Percentiles rank a stretch among this genome's conserved stretches.
These are phyloP conservation scores for Capronia coronata DNA, from an alignment of 2,329 filamentous ascomycete genomes.

Conservation along the genomic window DNA sequence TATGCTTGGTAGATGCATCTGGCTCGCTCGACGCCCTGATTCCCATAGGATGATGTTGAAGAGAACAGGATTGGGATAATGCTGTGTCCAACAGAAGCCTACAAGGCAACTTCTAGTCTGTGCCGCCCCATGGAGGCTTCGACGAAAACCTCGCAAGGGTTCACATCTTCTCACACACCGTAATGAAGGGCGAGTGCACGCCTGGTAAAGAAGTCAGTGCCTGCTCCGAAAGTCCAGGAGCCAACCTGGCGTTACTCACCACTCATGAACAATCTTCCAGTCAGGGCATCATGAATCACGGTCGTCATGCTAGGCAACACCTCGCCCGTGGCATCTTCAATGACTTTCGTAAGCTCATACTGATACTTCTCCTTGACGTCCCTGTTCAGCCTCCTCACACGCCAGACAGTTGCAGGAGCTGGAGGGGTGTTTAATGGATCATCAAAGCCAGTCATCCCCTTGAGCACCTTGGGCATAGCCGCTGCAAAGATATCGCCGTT, in stretches of 20 bases:
- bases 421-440: conserved; percentile 25
- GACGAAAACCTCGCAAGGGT: neutral
- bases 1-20: too few relatives aligned
- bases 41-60: too few relatives aligned
- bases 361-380: conserved; percentile 7
- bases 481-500: conserved; percentile 35
- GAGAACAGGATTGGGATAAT: too few relatives aligned
- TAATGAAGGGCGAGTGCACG: conserved; percentile 28
- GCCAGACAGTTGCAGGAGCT: conserved; percentile 26
- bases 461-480: conserved; percentile 30
- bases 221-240: too few relatives aligned
- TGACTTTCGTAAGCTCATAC: conserved; percentile 31
- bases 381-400: conserved; percentile 26
- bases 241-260: conserved; percentile 8
- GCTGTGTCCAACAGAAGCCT: too few relatives aligned
- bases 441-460: conserved; percentile 24
- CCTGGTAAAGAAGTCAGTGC: conserved; percentile 16
- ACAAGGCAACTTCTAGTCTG: too few relatives aligned
- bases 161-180: conserved; percentile 23
- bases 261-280: conserved; percentile 32
- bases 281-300: conserved; percentile 32
- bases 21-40: too few relatives aligned
- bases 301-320: conserved; percentile 28
- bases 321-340: conserved; percentile 34
- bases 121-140: too few relatives aligned